Evolutionary conservation across 2,329 filamentous ascomycete genomes (phyloP), one percentile per base, ranked within the genome.

Genomic region (Aspergillus fumigatus): DNA sequence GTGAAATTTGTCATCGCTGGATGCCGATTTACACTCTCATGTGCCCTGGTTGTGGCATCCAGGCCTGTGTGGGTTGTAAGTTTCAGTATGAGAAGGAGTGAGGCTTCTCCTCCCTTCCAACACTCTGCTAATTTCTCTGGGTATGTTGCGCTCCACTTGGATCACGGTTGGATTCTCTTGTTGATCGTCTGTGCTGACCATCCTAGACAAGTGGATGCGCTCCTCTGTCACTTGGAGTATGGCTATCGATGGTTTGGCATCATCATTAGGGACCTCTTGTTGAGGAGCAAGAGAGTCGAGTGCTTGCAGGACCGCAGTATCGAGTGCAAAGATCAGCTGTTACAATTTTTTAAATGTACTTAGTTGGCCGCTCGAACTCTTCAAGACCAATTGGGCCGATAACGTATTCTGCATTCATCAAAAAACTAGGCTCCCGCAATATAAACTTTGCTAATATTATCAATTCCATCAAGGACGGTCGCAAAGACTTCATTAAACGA

Each of bases 1-100:
- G 71, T 50, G 58, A 64, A 23, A 32, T 43, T 0, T 73, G 71
- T 52, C 59, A 65, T 45, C 55, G 65, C 6, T 71, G 65, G 64
- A 61, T 51, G 57, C 71, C 70, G 0, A 54, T 72, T 4, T 73
- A 62, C 32, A 62, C 57, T 6, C 59, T 73, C 9, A 66, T 51
- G 1, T 73, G 71, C 45, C 61, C 66, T 1, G 59, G 57, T 10
- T 73, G 71, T 51, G 67, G 68, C 3, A 47, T 62, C 2, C 65
- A 60, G 50, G 65, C 61, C 4, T 73, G 71, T 48, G 62, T 70
- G 23, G 55, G 60, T n/a, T 73, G 71, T 54, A 72, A 67, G 55
- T 72, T 70, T 50, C 32, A 48, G 48, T 38, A 35, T 50, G 49
- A 25, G n/a, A 17, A 51, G 1, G 17, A 17, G 17, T 54, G 50